Conservation (phyloP, 169 alveolate species). For the Cryptosporidium parvum region DNA sequence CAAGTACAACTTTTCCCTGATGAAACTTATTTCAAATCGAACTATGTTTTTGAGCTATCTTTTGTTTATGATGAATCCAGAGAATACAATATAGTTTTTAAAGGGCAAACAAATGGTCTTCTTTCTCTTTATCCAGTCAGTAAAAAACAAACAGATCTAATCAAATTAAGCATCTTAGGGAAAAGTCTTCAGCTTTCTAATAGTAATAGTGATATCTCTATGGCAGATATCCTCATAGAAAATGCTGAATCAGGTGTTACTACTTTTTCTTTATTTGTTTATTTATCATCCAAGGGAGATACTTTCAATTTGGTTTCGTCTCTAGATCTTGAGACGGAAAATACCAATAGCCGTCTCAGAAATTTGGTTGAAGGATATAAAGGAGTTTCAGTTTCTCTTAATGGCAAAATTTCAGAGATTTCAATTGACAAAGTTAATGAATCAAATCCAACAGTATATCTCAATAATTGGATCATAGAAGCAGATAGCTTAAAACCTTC, state of each 20-base stretch:
- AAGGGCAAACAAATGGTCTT: background rate
- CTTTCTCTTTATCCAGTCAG: background rate
- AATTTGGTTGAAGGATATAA: constrained; percentile 22
- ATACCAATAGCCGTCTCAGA: constrained; percentile 10
- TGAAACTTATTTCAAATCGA: constrained; percentile 3
- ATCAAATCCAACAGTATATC: constrained; percentile 15
- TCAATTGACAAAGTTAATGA: background rate
- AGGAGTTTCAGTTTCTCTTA: constrained; percentile 35
- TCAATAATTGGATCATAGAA: constrained; percentile 43
- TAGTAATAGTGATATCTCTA: constrained; percentile 1
- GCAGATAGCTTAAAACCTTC: constrained; percentile 23
- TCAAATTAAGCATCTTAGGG: constrained; percentile 20
- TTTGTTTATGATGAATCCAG: constrained; percentile 19
- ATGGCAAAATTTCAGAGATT: constrained; percentile 16
- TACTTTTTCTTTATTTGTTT: background rate
- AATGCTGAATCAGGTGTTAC: constrained; percentile 5
- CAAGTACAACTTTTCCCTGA: constrained; percentile 38
- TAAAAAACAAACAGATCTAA: background rate
- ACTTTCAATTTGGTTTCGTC: constrained; percentile 7
- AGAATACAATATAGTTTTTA: constrained; percentile 22
- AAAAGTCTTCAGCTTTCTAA: constrained; percentile 9
- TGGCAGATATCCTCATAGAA: constrained; percentile 47
- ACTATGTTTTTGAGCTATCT: constrained; percentile 8
- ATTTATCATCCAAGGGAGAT: background rate
- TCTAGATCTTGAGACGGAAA: constrained; percentile 21